Conservation (phyloP, 139 green algal species). For the Chlorella sp. region DNA sequence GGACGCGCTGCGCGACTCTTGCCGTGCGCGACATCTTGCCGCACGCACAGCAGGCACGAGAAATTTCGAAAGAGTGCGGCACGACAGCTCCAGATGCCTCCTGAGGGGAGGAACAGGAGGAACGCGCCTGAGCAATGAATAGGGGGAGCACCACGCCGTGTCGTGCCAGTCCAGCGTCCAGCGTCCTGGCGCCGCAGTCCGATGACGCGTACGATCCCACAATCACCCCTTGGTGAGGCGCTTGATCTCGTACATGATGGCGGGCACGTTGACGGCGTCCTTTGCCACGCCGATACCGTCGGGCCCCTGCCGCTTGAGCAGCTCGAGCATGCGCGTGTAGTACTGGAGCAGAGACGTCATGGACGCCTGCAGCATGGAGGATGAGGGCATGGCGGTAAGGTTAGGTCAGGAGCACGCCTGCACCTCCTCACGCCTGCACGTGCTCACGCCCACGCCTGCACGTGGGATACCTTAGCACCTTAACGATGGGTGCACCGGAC, state of each 20-base stretch:
- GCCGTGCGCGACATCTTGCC: too few species aligned
- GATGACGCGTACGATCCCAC: not conserved
- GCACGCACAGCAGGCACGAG: not conserved
- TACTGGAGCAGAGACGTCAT: conserved; percentile 93
- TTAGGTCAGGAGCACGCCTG: too few species aligned
- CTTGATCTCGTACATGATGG: conserved; percentile 86
- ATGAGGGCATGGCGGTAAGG: not conserved
- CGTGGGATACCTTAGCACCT: too few species aligned
- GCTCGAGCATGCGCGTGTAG: conserved; percentile 91
- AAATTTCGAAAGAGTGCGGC: not conserved
- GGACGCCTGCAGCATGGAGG: conserved; percentile 63
- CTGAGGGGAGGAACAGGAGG: not conserved
- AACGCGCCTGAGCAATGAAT: not conserved
- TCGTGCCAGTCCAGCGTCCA: not conserved
- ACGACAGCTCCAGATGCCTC: not conserved
- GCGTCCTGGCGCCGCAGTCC: not conserved
- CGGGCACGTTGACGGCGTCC: conserved; percentile 84
- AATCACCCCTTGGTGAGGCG: conserved; percentile 26
- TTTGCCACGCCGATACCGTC: conserved; percentile 57
- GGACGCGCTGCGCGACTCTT: too few species aligned
- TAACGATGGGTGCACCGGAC: too few species aligned
- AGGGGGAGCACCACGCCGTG: not conserved
- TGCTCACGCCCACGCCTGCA: too few species aligned
- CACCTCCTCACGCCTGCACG: too few species aligned
- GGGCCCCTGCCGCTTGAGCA: conserved; percentile 72